These are phyloP conservation scores for Purpureocillium takamizusanense DNA, from an alignment of 2,329 filamentous ascomycete species.

Conservation along the genomic window DNA sequence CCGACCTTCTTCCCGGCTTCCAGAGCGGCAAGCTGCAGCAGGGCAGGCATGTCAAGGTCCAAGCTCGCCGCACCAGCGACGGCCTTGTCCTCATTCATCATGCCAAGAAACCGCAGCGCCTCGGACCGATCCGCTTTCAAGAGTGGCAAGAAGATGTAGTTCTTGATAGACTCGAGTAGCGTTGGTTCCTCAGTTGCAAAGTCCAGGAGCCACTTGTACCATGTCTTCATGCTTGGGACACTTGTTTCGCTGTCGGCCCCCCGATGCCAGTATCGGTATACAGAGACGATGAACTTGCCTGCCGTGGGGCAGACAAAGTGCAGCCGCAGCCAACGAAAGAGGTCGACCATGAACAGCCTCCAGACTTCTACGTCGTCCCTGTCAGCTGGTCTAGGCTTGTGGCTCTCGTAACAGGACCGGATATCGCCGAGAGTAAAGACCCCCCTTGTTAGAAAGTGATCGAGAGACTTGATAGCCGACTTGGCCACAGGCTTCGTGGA, in stretches of 20 bases:
- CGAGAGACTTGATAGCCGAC: constrained; percentile 58
- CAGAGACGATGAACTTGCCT: constrained; percentile 50
- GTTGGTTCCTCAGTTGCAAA: constrained; percentile 38
- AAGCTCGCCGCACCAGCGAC: constrained; percentile 33
- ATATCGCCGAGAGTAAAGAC: constrained; percentile 42
- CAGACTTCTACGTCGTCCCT: constrained; percentile 25
- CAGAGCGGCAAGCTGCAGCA: constrained; percentile 57
- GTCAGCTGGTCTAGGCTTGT: constrained; percentile 17
- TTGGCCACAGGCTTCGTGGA: constrained; percentile 58
- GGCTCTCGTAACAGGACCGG: constrained; percentile 30
- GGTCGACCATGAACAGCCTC: constrained; percentile 38
- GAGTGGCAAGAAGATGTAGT: constrained; percentile 53
- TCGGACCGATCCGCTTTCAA: constrained; percentile 49
- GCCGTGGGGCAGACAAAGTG: constrained; percentile 50
- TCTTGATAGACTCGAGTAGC: constrained; percentile 54
- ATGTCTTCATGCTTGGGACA: constrained; percentile 28
- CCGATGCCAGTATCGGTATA: constrained; percentile 40
- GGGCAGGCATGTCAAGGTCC: constrained; percentile 41
- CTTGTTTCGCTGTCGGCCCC: constrained; percentile 12
- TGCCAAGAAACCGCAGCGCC: constrained; percentile 47
- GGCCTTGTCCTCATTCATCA: constrained; percentile 43
- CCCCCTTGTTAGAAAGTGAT: constrained; percentile 55
- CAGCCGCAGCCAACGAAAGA: constrained; percentile 47
- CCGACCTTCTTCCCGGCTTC: constrained; percentile 64
- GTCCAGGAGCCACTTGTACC: constrained; percentile 48